Conservation (phyloP, 169 alveolate genomes). For the Hepatocystis sp. region DNA sequence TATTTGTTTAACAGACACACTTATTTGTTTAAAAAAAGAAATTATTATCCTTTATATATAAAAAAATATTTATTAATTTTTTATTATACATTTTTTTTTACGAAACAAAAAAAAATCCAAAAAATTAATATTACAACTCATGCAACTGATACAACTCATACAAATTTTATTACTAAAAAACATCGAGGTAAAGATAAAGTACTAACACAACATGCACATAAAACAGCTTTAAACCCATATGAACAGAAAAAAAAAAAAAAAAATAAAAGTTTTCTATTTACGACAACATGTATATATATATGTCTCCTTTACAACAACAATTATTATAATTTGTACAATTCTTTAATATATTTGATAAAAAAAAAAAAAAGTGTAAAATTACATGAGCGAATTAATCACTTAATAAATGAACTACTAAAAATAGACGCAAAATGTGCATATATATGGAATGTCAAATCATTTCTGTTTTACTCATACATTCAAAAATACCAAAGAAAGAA, state of each 20-base stretch:
- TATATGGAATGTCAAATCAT: slow-evolving; percentile 38
- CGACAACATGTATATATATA: slow-evolving; percentile 32
- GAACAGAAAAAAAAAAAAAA: background rate
- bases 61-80: slow-evolving; percentile 6
- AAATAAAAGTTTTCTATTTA: slow-evolving; percentile 1
- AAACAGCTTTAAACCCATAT: background rate
- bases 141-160: background rate
- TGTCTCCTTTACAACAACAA: slow-evolving; percentile 34
- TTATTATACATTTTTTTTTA: slow-evolving; percentile 4
- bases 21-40: background rate
- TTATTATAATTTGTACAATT: slow-evolving; percentile 38
- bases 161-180: background rate
- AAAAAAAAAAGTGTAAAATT: slow-evolving; percentile 1
- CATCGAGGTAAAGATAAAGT: background rate
- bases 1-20: background rate
- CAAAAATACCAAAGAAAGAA: slow-evolving; percentile 8
- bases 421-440: slow-evolving; percentile 43
- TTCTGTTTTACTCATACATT: slow-evolving; percentile 26
- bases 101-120: background rate
- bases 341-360: slow-evolving; percentile 3
- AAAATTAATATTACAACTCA: too few relatives aligned
- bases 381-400: slow-evolving; percentile 12
- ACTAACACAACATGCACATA: background rate
- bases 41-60: background rate
- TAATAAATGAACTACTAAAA: slow-evolving; percentile 26